Percentiles rank a stretch among this genome's conserved stretches.
phyloP scores from a whole-genome alignment of 495 filamentous ascomycete species.

The Penicillium paxilli region DNA sequence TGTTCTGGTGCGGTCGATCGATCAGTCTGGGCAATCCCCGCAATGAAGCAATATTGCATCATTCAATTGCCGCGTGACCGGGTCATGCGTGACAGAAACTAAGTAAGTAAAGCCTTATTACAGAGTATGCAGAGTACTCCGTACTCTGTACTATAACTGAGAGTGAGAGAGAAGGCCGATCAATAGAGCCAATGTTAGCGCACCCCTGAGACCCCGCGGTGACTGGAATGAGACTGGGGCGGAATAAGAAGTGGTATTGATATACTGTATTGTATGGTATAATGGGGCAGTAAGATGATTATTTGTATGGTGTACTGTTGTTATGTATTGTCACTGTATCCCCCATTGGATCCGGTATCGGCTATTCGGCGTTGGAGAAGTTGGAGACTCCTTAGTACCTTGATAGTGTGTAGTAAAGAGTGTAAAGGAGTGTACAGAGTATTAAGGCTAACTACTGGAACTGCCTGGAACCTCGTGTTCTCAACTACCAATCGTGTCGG shows the following conservation, averaged over 20 bases:
- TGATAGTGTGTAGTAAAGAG: too few relatives aligned
- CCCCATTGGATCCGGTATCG: conserved; percentile 19
- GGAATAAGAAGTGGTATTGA: conserved; percentile 13
- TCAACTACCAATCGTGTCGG: conserved; percentile 1
- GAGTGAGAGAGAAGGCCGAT: too few relatives aligned
- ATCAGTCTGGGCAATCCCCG: neutral
- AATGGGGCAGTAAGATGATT: too few relatives aligned
- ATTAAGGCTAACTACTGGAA: too few relatives aligned
- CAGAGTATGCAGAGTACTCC: too few relatives aligned
- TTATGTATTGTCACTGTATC: neutral
- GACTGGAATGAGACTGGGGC: conserved; percentile 15
- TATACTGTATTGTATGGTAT: neutral
- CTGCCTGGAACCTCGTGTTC: conserved; percentile 6
- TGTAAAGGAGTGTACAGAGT: too few relatives aligned
- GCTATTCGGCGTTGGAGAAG: conserved; percentile 14
- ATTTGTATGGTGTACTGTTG: neutral
- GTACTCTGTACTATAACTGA: too few relatives aligned
- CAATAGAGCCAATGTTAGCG: neutral
- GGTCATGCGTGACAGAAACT: neutral
- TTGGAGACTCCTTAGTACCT: neutral
- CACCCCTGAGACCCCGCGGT: conserved; percentile 17
- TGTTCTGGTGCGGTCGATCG: neutral
- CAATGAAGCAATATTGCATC: conserved; percentile 1
- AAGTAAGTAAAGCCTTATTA: too few relatives aligned
- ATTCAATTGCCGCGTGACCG: neutral